A percentile compares a stretch with the other conserved stretches of the same genome.
Evolutionary conservation across 495 filamentous ascomycete genomes (phyloP).

Genomic region (Penicillium diatomitis): DNA sequence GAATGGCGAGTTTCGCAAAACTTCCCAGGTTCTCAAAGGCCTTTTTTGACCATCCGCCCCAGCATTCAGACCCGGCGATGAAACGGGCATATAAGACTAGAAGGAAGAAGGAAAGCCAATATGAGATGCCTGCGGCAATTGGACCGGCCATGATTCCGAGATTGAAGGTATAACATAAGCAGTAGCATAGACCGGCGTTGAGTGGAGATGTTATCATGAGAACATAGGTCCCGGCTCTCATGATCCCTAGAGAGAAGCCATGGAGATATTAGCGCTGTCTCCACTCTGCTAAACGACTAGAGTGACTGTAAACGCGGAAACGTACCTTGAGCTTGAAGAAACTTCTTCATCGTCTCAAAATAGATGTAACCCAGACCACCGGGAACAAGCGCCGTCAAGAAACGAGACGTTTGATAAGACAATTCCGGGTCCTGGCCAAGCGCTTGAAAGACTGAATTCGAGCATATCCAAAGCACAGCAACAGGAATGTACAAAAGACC

Average conservation of each 20-base stretch:
- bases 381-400: slow-evolving; percentile 70
- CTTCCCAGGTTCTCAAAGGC: slow-evolving; percentile 57
- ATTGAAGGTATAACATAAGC: slow-evolving; percentile 65
- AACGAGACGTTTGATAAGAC: slow-evolving; percentile 63
- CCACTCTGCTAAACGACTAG: neutral
- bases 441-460: slow-evolving; percentile 63
- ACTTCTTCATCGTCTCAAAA: slow-evolving; percentile 90
- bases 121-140: slow-evolving; percentile 72
- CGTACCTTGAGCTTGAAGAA: slow-evolving; percentile 77
- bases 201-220: slow-evolving; percentile 75
- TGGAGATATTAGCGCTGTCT: no score
- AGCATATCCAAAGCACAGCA: slow-evolving; percentile 65
- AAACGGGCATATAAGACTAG: slow-evolving; percentile 70
- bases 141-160: slow-evolving; percentile 74
- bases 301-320: neutral
- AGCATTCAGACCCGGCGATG: slow-evolving; percentile 63
- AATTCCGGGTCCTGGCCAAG: slow-evolving; percentile 77
- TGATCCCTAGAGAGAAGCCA: slow-evolving; percentile 50
- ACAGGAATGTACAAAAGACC: slow-evolving; percentile 68
- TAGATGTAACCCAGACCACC: slow-evolving; percentile 86
- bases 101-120: slow-evolving; percentile 77
- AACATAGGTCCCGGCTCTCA: slow-evolving; percentile 81
- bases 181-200: slow-evolving; percentile 67
- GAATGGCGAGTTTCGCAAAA: slow-evolving; percentile 65
- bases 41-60: slow-evolving; percentile 69